These are phyloP conservation scores for Fusarium sambucinum DNA, from an alignment of 2,329 filamentous ascomycete species.

Conservation along the genomic window DNA sequence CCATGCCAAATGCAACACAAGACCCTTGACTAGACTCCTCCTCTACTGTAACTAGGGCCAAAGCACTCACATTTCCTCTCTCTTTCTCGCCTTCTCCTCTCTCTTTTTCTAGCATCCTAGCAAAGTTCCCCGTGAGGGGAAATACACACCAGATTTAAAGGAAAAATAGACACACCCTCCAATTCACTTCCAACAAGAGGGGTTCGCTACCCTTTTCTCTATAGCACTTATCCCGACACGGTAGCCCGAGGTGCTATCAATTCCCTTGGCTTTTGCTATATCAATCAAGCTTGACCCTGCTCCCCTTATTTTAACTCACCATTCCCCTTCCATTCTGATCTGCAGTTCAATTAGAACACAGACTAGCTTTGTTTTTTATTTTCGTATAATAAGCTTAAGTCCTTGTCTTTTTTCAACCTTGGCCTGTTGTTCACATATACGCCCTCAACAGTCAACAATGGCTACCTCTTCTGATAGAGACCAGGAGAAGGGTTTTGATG, in stretches of 20 bases:
- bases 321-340: constrained; percentile 11
- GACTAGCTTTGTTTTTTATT: constrained; percentile 7
- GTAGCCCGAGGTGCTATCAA: constrained; percentile 43
- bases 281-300: constrained; percentile 14
- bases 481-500: constrained; percentile 42
- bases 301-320: constrained; percentile 7
- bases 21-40: constrained; percentile 12
- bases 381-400: background rate
- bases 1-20: constrained; percentile 2
- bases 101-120: background rate
- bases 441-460: constrained; percentile 19
- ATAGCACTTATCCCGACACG: constrained; percentile 32
- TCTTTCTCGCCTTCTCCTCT: background rate
- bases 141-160: constrained; percentile 7
- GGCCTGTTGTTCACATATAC: too few relatives aligned
- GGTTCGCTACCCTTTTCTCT: constrained; percentile 2
- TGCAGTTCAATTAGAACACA: constrained; percentile 14
- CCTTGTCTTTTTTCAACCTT: background rate
- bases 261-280: constrained; percentile 33
- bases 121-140: constrained; percentile 40
- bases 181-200: constrained; percentile 26
- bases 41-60: constrained; percentile 20
- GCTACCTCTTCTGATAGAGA: constrained; percentile 42
- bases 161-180: background rate
- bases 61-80: constrained; percentile 13